Evolutionary conservation across 305 asterid genomes (phyloP), one percentile per base, ranked within the genome.

Genomic region (Fraxinus angustifolia): DNA sequence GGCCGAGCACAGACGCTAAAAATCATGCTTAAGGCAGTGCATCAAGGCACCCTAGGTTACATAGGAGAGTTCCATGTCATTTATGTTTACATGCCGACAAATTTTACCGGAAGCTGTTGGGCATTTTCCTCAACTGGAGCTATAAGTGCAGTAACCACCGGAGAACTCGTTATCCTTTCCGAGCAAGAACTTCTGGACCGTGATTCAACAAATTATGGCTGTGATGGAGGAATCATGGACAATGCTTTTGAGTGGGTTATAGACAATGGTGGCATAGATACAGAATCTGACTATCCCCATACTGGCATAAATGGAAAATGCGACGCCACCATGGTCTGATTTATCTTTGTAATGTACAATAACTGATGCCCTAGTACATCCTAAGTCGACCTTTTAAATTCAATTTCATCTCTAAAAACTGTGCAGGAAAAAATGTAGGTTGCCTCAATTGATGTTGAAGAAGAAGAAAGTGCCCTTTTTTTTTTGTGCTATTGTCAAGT

Each of bases 81-180:
- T 53, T 53, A 53, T 53, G 65, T 58, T 19, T 58, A 58, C 26
- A 58, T 7, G 30, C 68, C 68, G 34, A 35, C 40, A 17, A 42
- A n/a, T 81, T 81, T 11, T 77, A 75, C 28, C 85, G 88, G 88
- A 81, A 81, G 87, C 80, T 81, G 88, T 50, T 87, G 87, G 90
- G 87, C 88, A 36, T 87, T 87, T 79, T 87, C 90, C 6, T 77
- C 88, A 4, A 73, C 78, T 30, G 90, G 88, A 70, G 82, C 87
- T 36, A 68, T 78, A 83, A 83, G 75, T 75, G 86, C 87, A 33
- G 28, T 87, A 60, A 81, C 36, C 73, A 83, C 80, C 1, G 83
- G 88, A 71, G 90, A 85, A 21, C 87, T 87, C 2, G 67, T 79
- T 79, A 87, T 87, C 83, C 83, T 85, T 10, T 87, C 90, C 0